Conservation (phyloP, 257 asterid species). For the Asclepias syriaca region DNA sequence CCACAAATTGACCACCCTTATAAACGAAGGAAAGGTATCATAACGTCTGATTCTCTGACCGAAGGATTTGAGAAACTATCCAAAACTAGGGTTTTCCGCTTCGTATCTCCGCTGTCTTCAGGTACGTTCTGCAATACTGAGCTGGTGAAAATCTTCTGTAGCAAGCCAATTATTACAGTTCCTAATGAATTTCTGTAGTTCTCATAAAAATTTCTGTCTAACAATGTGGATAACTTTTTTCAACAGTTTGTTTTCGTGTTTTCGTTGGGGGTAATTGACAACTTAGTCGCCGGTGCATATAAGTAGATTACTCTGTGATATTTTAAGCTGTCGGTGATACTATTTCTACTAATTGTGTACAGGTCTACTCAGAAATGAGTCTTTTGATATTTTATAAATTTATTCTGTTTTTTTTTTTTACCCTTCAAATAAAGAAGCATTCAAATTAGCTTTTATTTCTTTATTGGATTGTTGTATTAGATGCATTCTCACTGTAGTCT, state of each 20-base stretch:
- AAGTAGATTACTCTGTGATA: background rate
- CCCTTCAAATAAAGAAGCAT: background rate
- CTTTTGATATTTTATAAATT: background rate
- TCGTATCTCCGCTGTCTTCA: slow-evolving; percentile 9
- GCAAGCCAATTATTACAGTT: background rate
- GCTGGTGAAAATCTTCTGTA: background rate
- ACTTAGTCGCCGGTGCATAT: background rate
- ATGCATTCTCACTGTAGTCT: background rate
- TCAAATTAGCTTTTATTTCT: background rate
- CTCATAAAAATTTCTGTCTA: background rate
- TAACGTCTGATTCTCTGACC: background rate
- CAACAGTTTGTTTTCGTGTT: background rate
- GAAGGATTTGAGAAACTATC: slow-evolving; percentile 1
- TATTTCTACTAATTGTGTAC: background rate
- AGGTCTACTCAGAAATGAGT: background rate
- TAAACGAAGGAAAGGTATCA: background rate
- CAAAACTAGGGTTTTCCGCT: slow-evolving; percentile 24
- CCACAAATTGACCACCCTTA: background rate
- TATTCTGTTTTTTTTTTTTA: background rate
- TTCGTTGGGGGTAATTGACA: background rate
- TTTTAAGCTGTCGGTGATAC: background rate
- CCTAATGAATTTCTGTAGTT: background rate
- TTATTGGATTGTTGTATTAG: background rate
- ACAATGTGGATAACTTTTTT: background rate
- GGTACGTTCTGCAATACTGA: slow-evolving; percentile 6